phyloP scores from a whole-genome alignment of 352 stramenopile genomes.

The Peronospora destructor region DNA sequence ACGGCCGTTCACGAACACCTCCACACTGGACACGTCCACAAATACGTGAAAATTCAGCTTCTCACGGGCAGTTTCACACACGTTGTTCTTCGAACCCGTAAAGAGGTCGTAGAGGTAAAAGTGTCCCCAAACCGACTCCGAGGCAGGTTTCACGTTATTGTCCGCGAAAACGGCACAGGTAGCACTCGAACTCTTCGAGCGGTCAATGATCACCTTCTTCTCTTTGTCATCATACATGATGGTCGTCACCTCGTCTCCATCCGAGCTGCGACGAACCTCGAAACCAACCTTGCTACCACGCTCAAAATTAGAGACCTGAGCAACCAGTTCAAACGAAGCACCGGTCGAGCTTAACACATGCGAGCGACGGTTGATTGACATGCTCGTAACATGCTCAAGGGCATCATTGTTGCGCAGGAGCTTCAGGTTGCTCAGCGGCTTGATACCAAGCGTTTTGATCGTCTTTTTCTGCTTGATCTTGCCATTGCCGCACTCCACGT shows the following conservation, averaged over 20 bases:
- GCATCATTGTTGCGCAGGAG: constrained; percentile 39
- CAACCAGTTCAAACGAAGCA: constrained; percentile 47
- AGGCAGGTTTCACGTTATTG: constrained; percentile 26
- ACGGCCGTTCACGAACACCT: constrained; percentile 68
- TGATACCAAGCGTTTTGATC: constrained; percentile 55
- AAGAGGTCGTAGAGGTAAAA: constrained; percentile 60
- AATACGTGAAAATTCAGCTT: constrained; percentile 54
- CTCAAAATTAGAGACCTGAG: constrained; percentile 38
- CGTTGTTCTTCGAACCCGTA: constrained; percentile 15
- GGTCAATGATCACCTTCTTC: constrained; percentile 59
- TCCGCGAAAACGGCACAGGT: constrained; percentile 43
- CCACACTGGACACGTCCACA: constrained; percentile 60
- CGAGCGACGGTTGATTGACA: constrained; percentile 25
- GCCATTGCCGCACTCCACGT: constrained; percentile 25
- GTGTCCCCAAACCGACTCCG: constrained; percentile 34
- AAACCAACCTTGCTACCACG: constrained; percentile 48
- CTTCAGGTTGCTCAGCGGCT: constrained; percentile 42
- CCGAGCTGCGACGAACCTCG: constrained; percentile 41
- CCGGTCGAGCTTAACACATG: constrained; percentile 39
- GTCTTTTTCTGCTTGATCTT: constrained; percentile 39
- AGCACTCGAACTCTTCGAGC: constrained; percentile 37
- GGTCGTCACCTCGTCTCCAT: constrained; percentile 42
- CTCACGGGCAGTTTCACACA: constrained; percentile 38
- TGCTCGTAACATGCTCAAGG: constrained; percentile 23
- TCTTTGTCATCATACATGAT: constrained; percentile 55